Base-by-base conservation (phyloP, 495 filamentous ascomycete species). In the Penicillium cataractarum region DNA sequence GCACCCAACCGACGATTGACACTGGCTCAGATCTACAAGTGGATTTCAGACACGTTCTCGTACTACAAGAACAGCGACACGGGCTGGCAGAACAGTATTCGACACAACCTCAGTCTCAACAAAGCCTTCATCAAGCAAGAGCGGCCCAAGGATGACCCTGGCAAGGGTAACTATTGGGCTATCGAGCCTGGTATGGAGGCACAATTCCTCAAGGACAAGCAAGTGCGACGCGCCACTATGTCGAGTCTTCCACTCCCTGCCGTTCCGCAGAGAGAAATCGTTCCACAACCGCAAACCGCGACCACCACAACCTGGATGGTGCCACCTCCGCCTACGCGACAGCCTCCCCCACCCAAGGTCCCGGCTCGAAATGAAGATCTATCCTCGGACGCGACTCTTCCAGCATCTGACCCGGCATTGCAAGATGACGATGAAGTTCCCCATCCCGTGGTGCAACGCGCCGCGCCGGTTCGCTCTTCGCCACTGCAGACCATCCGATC, bases 61-160 rank as follows among this genome's bases (percentile, higher is more conserved):
- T 96, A 91, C 74, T 99, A 97, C 78, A 87, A 87, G 58, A 85
- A 86, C 19, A 83, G 87, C 35, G 92, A 96, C 58, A 84, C 90
- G 6, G 94, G 95, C 27, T 99, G 95, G 95, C 93, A 97, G 76
- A 99, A 99, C 73, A 97, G 94, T 78, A 99, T 99, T 74, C 89
- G 95, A 1, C 95, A 99, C 70, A 99, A 99, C 63, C 87, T 99
- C n/a, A 96, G 92, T 69, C 81, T 98, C 24, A 97, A 97, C 78
- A 97, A 97, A 74, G 90, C 90, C n/a, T 98, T 99, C 64, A 87
- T 93, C 64, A 98, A 97, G 75, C 90, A 96, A 71, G 92, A 97
- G 74, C 84, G 94, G 56, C 95, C 95, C 24, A 98, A 98, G 78
- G 93, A 97, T 76, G 95, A 99, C 71, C 92, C 93, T 1, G 95